Evolutionary conservation across 495 filamentous ascomycete genomes (phyloP).

Genomic region (Neurospora sp.): DNA sequence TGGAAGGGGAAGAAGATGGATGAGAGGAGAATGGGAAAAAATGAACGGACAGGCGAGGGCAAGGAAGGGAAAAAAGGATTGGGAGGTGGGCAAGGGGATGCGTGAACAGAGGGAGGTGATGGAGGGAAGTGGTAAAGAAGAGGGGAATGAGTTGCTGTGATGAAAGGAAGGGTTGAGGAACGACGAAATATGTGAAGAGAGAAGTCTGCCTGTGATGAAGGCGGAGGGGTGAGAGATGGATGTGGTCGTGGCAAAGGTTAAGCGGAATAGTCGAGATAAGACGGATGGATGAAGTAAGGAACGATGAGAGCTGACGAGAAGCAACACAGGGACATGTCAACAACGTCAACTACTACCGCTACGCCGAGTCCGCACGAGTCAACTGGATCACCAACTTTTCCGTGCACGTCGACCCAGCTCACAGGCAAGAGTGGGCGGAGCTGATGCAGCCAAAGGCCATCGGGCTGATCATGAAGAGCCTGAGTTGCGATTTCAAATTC

Average conservation of each 20-base stretch:
- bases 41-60: too few species aligned
- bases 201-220: too few species aligned
- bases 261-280: background rate
- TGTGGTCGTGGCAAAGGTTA: background rate
- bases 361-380: conserved; percentile 75
- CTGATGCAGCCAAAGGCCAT: conserved; percentile 54
- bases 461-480: conserved; percentile 72
- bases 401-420: conserved; percentile 52
- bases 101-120: too few species aligned
- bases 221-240: too few species aligned
- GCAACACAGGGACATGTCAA: conserved; percentile 63
- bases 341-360: conserved; percentile 75
- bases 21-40: too few species aligned
- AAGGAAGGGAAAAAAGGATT: too few species aligned
- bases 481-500: conserved; percentile 87
- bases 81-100: too few species aligned
- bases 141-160: too few species aligned
- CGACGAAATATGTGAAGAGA: too few species aligned
- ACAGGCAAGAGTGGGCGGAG: conserved; percentile 59
- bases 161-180: too few species aligned
- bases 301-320: background rate
- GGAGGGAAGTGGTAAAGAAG: too few species aligned
- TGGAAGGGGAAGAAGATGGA: too few species aligned
- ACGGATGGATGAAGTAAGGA: background rate
- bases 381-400: conserved; percentile 78